Base-by-base conservation (phyloP, 345 rosid genomes). In the Litchi chinensis region DNA sequence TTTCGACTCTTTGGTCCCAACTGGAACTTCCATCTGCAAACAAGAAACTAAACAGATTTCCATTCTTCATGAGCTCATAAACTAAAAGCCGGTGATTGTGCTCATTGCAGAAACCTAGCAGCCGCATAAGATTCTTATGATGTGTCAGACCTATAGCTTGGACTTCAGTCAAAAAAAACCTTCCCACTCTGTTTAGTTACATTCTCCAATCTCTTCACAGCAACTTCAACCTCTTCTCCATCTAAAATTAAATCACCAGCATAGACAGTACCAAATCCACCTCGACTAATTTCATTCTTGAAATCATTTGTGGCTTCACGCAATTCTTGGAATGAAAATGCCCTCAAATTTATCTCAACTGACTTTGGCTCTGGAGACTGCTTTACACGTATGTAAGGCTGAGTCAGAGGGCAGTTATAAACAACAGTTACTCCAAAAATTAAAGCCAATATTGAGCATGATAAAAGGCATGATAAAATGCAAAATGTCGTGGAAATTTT, bases 91-190 rank as follows among this genome's bases (percentile, higher is more conserved):
- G 71, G 72, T 80, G 84, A 18, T 73, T 77, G 5, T 79, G 68
- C 74, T 84, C 85, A 8, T 70, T 79, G 43, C 89, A 87, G 75
- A 83, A 86, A 8, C 90, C 90, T 65, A 85, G 32, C 24, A 86
- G 83, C 54, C 83, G 80, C 8, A 86, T 90, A 19, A 89, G 83
- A 81, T 89, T 87, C 81, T 80, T 89, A 73, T 89, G 90, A 79
- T 83, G 83, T 11, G 81, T 89, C 7, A 73, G 84, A 12, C 87
- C 90, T 10, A 87, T 85, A 32, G 77, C 85, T 50, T 80, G 82
- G 24, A 86, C 84, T 77, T 89, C 89, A 18, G 84, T 83, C 73
- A n/a, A 73, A 75, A 76, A 89, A 87, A 77, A 80, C 88, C 77
- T 77, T 82, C 41, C 86, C 84, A 0, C 81, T 82, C 66, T 81